phyloP scores from a whole-genome alignment of 495 filamentous ascomycete genomes.

The Podospora appendiculata region DNA sequence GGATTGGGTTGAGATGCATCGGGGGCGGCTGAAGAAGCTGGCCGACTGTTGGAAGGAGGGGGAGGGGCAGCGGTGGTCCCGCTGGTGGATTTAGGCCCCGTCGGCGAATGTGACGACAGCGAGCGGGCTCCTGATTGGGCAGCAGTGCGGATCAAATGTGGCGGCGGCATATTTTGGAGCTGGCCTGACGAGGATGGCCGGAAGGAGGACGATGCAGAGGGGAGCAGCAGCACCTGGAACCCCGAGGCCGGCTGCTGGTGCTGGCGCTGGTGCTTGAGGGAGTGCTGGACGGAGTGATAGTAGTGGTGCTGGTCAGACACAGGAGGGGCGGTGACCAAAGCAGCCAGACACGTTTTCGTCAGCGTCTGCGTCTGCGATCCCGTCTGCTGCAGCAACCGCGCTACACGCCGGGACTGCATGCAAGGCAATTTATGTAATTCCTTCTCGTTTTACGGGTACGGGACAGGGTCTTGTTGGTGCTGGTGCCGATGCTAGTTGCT shows the following conservation, averaged over 20 bases:
- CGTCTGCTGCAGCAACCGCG: slow-evolving; percentile 9
- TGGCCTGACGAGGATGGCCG: not conserved
- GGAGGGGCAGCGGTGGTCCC: slow-evolving; percentile 21
- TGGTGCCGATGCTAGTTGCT: not conserved
- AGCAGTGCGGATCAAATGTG: slow-evolving; percentile 7
- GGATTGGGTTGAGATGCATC: slow-evolving; percentile 11
- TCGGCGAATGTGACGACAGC: slow-evolving; percentile 22
- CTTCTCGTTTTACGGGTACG: not conserved
- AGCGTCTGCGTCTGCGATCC: slow-evolving; percentile 1
- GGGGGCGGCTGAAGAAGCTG: slow-evolving; percentile 1
- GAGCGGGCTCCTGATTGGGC: slow-evolving; percentile 24
- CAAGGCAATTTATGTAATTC: not conserved
- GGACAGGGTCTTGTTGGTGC: too few species aligned
- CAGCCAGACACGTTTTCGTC: too few species aligned
- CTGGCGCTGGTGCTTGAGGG: too few species aligned
- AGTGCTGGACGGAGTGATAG: too few species aligned
- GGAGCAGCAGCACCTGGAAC: too few species aligned
- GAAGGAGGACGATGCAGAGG: too few species aligned
- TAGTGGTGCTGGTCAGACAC: too few species aligned
- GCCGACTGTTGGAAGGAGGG: slow-evolving; percentile 20
- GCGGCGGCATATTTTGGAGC: slow-evolving; percentile 13
- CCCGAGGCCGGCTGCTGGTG: too few species aligned
- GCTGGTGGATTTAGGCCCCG: slow-evolving; percentile 6
- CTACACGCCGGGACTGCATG: slow-evolving; percentile 14
- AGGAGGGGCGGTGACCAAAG: too few species aligned